These are phyloP conservation scores for Collybiopsis luxurians DNA, from an alignment of 768 basidiomycete species.

Conservation along the genomic window DNA sequence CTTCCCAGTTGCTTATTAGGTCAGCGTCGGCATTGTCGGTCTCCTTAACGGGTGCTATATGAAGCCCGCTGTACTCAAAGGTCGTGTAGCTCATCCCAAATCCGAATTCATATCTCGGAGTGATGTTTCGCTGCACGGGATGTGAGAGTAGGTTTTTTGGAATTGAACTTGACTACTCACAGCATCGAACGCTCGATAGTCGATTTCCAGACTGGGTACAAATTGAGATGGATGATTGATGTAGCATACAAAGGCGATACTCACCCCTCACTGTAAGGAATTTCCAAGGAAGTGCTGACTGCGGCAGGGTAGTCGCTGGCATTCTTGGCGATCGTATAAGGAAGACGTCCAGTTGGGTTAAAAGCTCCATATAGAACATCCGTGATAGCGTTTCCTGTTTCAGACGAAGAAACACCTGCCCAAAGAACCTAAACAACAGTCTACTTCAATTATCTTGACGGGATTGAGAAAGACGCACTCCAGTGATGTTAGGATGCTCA, in stretches of 20 bases:
- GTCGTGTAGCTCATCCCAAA: constrained; percentile 86
- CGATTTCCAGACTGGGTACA: constrained; percentile 51
- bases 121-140: constrained; percentile 56
- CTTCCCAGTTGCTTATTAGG: constrained; percentile 44
- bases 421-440: constrained; percentile 45
- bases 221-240: background rate
- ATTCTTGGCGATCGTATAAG: constrained; percentile 72
- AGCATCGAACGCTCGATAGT: constrained; percentile 72
- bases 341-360: constrained; percentile 67
- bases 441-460: constrained; percentile 1
- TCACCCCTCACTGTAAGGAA: constrained; percentile 59
- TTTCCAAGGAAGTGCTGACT: constrained; percentile 34
- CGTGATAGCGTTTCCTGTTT: constrained; percentile 64
- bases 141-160: background rate
- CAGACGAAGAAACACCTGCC: constrained; percentile 66
- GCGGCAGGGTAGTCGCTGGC: constrained; percentile 54
- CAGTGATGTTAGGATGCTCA: constrained; percentile 70
- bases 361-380: constrained; percentile 70
- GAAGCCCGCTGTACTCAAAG: constrained; percentile 67
- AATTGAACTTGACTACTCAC: constrained; percentile 29
- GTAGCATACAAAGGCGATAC: constrained; percentile 8
- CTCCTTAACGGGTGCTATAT: constrained; percentile 41
- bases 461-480: constrained; percentile 35
- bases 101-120: constrained; percentile 86
- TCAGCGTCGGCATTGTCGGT: constrained; percentile 35